Percentiles rank a stretch among this genome's conserved stretches.
Evolutionary conservation across 176 grass and related monocot species (phyloP).

Genomic region (Triticum timopheevii): DNA sequence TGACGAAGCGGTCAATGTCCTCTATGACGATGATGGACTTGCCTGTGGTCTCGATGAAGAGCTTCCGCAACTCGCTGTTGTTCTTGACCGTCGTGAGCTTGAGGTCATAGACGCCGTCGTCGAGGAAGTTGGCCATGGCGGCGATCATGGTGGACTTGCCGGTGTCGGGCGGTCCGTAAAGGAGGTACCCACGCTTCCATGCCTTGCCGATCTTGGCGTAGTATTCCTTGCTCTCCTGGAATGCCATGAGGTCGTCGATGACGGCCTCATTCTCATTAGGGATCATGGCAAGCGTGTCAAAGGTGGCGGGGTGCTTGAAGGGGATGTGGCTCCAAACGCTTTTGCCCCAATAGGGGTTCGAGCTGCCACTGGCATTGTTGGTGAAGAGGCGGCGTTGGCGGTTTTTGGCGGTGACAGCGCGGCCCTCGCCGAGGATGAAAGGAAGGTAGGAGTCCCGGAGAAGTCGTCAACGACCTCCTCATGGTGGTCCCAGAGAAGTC

Average conservation of each 20-base stretch:
- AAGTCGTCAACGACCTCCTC: too few species aligned
- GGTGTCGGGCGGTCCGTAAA: not conserved
- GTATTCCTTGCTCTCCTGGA: not conserved
- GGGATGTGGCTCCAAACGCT: not conserved
- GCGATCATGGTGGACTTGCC: not conserved
- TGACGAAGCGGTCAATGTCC: conserved; percentile 38
- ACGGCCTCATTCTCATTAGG: not conserved
- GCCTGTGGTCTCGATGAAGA: conserved; percentile 60
- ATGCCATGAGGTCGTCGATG: not conserved
- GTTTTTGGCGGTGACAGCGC: not conserved
- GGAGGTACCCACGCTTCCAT: not conserved
- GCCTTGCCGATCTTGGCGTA: not conserved
- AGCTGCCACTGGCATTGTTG: not conserved
- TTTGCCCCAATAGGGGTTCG: not conserved
- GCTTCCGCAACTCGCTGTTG: conserved; percentile 69
- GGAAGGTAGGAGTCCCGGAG: conserved; percentile 1
- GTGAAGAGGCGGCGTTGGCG: conserved; percentile 30
- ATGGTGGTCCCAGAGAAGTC: not conserved
- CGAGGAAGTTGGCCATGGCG: not conserved
- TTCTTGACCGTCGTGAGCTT: not conserved
- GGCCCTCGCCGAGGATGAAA: conserved; percentile 2
- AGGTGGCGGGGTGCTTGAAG: conserved; percentile 45
- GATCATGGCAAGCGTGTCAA: conserved; percentile 55
- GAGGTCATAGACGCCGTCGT: not conserved
- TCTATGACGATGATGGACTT: conserved; percentile 70